phyloP scores from a whole-genome alignment of 768 basidiomycete species.

The Chlorophyllum brunneum region DNA sequence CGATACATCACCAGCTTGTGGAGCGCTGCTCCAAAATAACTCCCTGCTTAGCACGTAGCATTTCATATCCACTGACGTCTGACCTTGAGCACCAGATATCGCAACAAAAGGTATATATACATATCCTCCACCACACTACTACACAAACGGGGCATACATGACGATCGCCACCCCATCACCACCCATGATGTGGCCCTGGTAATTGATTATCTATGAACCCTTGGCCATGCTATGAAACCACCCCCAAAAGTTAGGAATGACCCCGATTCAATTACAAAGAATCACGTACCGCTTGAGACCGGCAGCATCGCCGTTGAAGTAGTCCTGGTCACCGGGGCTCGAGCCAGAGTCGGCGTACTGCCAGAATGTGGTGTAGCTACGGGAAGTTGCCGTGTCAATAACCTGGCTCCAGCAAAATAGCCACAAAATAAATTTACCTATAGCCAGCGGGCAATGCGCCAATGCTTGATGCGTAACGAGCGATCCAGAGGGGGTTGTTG shows the following conservation, averaged over 20 bases:
- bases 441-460: constrained; percentile 61
- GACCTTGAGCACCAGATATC: too few species aligned
- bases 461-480: constrained; percentile 43
- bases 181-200: too few species aligned
- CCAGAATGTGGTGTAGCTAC: constrained; percentile 55
- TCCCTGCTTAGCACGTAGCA: too few species aligned
- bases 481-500: constrained; percentile 61
- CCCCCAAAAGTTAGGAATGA: background rate
- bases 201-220: background rate
- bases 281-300: constrained; percentile 7
- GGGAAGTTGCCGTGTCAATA: background rate
- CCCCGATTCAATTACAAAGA: background rate
- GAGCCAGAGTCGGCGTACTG: constrained; percentile 53
- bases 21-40: too few species aligned
- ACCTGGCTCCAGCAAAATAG: background rate
- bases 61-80: too few species aligned
- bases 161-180: too few species aligned
- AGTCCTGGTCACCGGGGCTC: constrained; percentile 55
- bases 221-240: background rate
- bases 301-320: constrained; percentile 44
- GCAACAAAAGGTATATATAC: too few species aligned
- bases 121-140: too few species aligned
- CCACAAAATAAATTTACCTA: constrained; percentile 30
- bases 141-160: too few species aligned
- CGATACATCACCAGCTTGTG: too few species aligned